Evolutionary conservation across 139 green algal genomes (phyloP).

Genomic region (Coccomyxa sp.): DNA sequence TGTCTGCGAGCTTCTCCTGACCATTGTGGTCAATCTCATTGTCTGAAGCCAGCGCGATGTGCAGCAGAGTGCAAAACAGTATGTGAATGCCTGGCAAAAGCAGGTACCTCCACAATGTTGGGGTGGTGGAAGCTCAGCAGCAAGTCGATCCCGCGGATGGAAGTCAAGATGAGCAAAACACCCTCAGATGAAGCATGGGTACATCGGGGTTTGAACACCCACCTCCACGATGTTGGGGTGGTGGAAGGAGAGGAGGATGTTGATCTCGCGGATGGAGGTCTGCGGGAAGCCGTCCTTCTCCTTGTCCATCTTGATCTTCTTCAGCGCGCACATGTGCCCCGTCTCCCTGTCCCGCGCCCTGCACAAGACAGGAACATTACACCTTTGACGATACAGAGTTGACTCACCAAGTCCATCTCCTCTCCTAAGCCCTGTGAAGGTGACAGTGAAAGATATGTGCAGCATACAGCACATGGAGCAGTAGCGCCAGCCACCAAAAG

Average conservation of each 20-base stretch:
- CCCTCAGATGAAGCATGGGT: too few relatives aligned
- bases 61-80: too few relatives aligned
- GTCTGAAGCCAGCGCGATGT: too few relatives aligned
- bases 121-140: slow-evolving; percentile 89
- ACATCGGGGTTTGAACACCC: neutral
- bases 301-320: slow-evolving; percentile 95
- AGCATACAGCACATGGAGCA: too few relatives aligned
- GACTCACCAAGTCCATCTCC: too few relatives aligned
- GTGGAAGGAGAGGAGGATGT: slow-evolving; percentile 90
- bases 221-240: slow-evolving; percentile 98
- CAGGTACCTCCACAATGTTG: slow-evolving; percentile 92
- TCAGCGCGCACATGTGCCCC: slow-evolving; percentile 81
- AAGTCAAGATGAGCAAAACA: too few relatives aligned
- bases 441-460: neutral
- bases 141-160: slow-evolving; percentile 94
- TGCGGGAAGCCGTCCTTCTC: slow-evolving; percentile 93
- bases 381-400: too few relatives aligned
- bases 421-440: neutral
- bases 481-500: too few relatives aligned
- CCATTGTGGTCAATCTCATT: too few relatives aligned
- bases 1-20: too few relatives aligned
- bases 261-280: slow-evolving; percentile 93
- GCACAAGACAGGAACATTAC: neutral
- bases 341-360: slow-evolving; percentile 69
- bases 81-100: too few relatives aligned